phyloP scores from a whole-genome alignment of 495 filamentous ascomycete genomes.

The Trichoderma gamsii region DNA sequence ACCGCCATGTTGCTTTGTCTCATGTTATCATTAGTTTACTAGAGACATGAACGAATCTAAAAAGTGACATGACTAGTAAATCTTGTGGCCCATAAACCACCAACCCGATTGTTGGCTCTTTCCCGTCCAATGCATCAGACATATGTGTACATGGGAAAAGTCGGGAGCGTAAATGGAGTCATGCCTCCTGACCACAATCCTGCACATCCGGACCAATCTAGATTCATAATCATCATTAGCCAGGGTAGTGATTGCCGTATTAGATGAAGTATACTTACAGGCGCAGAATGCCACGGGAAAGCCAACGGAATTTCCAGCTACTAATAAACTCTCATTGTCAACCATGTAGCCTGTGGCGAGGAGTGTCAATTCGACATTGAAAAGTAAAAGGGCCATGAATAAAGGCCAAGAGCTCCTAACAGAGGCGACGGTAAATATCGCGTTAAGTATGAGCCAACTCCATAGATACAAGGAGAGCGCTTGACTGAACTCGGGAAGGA shows the following conservation, averaged over 20 bases:
- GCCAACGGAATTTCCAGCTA: neutral
- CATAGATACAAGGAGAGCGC: conserved; percentile 34
- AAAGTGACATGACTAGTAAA: neutral
- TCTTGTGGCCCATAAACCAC: neutral
- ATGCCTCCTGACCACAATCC: neutral
- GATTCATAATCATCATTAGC: neutral
- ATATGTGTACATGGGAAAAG: neutral
- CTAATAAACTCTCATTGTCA: neutral
- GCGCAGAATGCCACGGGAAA: neutral
- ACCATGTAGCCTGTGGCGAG: conserved; percentile 31
- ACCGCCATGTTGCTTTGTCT: too few relatives aligned
- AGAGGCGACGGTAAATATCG: conserved; percentile 34
- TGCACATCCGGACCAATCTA: neutral
- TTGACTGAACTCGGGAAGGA: conserved; percentile 23
- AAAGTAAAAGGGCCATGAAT: conserved; percentile 25
- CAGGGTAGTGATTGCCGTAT: neutral
- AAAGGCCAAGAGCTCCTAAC: conserved; percentile 28
- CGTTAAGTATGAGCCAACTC: conserved; percentile 37
- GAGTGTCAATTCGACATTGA: conserved; percentile 28
- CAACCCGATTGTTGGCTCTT: neutral
- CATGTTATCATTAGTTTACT: neutral
- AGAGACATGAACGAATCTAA: neutral
- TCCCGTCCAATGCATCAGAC: neutral
- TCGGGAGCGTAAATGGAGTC: neutral
- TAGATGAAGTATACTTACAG: neutral